Evolutionary conservation across 305 asterid genomes (phyloP).

Genomic region (Lippia alba): DNA sequence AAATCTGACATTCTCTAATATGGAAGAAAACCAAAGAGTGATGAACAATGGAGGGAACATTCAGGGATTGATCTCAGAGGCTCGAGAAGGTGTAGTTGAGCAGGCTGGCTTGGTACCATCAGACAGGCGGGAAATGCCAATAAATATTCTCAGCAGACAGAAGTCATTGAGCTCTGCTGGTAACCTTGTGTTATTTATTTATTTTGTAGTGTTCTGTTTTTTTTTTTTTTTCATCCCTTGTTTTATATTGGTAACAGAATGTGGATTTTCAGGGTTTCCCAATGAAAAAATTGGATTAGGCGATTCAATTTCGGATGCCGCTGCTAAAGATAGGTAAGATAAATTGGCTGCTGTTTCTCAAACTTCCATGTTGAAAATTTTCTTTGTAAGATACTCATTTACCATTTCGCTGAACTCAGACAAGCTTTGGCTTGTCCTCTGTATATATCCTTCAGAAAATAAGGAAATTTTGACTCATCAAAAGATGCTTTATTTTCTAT

Average conservation of each 20-base stretch:
- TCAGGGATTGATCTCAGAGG: slow-evolving; percentile 62
- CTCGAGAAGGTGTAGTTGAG: slow-evolving; percentile 53
- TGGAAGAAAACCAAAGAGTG: slow-evolving; percentile 30
- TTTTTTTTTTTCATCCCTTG: background rate
- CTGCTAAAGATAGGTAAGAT: slow-evolving; percentile 66
- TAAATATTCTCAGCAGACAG: slow-evolving; percentile 60
- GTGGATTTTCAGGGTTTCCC: slow-evolving; percentile 51
- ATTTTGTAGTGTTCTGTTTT: slow-evolving; percentile 16
- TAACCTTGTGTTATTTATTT: slow-evolving; percentile 19
- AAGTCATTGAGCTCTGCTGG: slow-evolving; percentile 64
- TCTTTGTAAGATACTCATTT: slow-evolving; percentile 7
- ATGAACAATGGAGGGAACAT: slow-evolving; percentile 42
- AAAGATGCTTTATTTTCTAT: no score
- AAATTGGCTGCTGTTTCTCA: slow-evolving; percentile 8
- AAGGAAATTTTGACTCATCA: no score
- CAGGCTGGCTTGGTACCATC: slow-evolving; percentile 44
- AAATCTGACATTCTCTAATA: slow-evolving; percentile 24
- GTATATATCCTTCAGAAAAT: no score
- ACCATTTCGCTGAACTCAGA: slow-evolving; percentile 5
- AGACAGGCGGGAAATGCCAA: slow-evolving; percentile 52
- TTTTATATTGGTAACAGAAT: slow-evolving; percentile 20
- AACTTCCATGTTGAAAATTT: slow-evolving; percentile 1
- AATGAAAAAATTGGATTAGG: slow-evolving; percentile 50
- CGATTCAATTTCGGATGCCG: slow-evolving; percentile 57
- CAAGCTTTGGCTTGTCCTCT: background rate